Percentiles rank a stretch among this genome's conserved stretches.
Evolutionary conservation across 805 yeast genomes (phyloP).

Genomic region (Metschnikowia orientalis): DNA sequence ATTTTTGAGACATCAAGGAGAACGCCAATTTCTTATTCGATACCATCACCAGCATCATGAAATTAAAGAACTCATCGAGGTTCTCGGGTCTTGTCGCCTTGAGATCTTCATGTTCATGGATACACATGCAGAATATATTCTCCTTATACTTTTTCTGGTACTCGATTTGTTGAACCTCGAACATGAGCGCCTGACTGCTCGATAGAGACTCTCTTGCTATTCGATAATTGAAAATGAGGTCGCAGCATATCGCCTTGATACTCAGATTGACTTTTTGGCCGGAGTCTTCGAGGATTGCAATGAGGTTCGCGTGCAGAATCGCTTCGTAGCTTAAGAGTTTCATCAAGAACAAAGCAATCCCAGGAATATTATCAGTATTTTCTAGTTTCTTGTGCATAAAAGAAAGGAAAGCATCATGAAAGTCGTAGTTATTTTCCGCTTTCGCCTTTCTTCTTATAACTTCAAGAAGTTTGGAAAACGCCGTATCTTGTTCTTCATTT

Average conservation of each 20-base stretch:
- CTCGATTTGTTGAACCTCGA: constrained; percentile 13
- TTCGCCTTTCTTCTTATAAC: constrained; percentile 2
- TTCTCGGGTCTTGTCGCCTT: neutral
- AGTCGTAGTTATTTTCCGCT: constrained; percentile 3
- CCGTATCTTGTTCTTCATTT: constrained; percentile 14
- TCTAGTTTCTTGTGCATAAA: constrained; percentile 4
- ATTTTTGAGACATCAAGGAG: constrained; percentile 5
- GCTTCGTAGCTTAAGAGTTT: constrained; percentile 18
- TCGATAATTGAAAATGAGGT: constrained; percentile 5
- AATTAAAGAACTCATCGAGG: neutral
- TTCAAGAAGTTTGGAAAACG: constrained; percentile 17
- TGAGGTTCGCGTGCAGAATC: constrained; percentile 14
- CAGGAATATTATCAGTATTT: neutral
- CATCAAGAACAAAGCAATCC: constrained; percentile 12
- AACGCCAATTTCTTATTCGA: constrained; percentile 6
- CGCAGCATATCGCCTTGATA: constrained; percentile 1
- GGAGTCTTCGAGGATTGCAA: constrained; percentile 11
- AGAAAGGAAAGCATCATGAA: constrained; percentile 7
- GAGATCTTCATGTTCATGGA: constrained; percentile 12
- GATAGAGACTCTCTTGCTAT: constrained; percentile 9
- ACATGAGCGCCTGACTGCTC: constrained; percentile 12
- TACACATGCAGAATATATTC: constrained; percentile 11
- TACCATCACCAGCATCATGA: constrained; percentile 5
- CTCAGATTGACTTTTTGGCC: constrained; percentile 1
- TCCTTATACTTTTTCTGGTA: constrained; percentile 13